Evolutionary conservation across 73 alveolate species (phyloP).

Genomic region (Stentor coeruleus): DNA sequence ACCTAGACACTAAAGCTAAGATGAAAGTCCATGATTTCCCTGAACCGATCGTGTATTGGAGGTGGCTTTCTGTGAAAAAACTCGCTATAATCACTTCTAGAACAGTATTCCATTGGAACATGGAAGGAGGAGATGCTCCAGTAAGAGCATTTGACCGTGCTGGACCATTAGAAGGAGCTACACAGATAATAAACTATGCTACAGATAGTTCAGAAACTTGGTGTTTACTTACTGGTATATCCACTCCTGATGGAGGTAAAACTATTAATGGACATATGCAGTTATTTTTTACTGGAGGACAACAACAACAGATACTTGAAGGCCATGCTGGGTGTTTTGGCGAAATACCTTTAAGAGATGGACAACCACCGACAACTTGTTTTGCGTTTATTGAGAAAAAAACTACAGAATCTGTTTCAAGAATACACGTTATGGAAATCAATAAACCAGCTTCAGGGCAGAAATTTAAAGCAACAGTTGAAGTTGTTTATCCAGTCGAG

Average conservation of each 20-base stretch:
- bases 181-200: slow-evolving; percentile 60
- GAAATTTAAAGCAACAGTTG: slow-evolving; percentile 84
- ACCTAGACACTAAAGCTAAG: slow-evolving; percentile 66
- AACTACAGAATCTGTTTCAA: slow-evolving; percentile 71
- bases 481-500: slow-evolving; percentile 81
- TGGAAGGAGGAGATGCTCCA: slow-evolving; percentile 32
- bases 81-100: slow-evolving; percentile 69
- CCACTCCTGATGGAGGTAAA: slow-evolving; percentile 69
- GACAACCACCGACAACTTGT: slow-evolving; percentile 52
- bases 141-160: slow-evolving; percentile 29
- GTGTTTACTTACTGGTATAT: slow-evolving; percentile 72
- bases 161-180: slow-evolving; percentile 32
- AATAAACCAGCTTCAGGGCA: slow-evolving; percentile 80
- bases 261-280: slow-evolving; percentile 74
- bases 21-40: slow-evolving; percentile 71
- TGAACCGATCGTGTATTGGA: slow-evolving; percentile 78
- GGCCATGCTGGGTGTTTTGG: slow-evolving; percentile 85
- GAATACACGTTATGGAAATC: slow-evolving; percentile 86
- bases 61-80: slow-evolving; percentile 59
- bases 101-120: slow-evolving; percentile 69
- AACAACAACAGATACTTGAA: slow-evolving; percentile 67
- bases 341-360: slow-evolving; percentile 59
- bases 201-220: slow-evolving; percentile 65
- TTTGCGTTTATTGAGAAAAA: slow-evolving; percentile 94
- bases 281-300: slow-evolving; percentile 60